These are phyloP conservation scores for Suhomyces wounanorum DNA, from an alignment of 1,139 yeast species.

Conservation along the genomic window DNA sequence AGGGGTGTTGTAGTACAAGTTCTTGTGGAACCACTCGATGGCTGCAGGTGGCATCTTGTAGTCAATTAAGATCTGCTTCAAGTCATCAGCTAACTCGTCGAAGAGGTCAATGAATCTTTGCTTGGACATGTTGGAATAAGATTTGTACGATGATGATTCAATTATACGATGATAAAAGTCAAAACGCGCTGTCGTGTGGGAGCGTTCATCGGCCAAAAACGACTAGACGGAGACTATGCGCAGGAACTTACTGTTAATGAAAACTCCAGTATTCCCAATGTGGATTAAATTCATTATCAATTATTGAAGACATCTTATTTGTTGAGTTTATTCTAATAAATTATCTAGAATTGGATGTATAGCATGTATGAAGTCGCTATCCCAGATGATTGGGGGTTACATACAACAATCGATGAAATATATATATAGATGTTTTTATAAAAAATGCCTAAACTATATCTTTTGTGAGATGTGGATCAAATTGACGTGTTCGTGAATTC, in stretches of 20 bases:
- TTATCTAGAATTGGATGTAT: no score
- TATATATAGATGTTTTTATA: not conserved
- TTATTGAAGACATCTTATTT: no score
- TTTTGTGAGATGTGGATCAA: not conserved
- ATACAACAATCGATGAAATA: not conserved
- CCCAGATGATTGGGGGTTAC: no score
- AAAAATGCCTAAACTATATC: not conserved
- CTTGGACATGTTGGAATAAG: slow-evolving; percentile 8
- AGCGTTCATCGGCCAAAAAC: not conserved
- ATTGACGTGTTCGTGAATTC: not conserved
- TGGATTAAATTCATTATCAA: no score
- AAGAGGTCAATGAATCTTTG: slow-evolving; percentile 72
- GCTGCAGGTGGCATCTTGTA: slow-evolving; percentile 90
- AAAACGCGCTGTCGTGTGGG: slow-evolving; percentile 1
- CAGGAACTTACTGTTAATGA: not conserved
- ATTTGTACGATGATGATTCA: not conserved
- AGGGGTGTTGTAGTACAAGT: slow-evolving; percentile 83
- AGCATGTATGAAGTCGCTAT: no score
- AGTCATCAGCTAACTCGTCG: slow-evolving; percentile 73
- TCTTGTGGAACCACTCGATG: slow-evolving; percentile 77
- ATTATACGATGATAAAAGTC: slow-evolving; percentile 5
- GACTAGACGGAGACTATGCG: not conserved
- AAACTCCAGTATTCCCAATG: no score
- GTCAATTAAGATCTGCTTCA: slow-evolving; percentile 58
- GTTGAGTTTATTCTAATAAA: no score